Evolutionary conservation across 2,329 filamentous ascomycete genomes (phyloP).

Genomic region (Exophiala oligosperma): DNA sequence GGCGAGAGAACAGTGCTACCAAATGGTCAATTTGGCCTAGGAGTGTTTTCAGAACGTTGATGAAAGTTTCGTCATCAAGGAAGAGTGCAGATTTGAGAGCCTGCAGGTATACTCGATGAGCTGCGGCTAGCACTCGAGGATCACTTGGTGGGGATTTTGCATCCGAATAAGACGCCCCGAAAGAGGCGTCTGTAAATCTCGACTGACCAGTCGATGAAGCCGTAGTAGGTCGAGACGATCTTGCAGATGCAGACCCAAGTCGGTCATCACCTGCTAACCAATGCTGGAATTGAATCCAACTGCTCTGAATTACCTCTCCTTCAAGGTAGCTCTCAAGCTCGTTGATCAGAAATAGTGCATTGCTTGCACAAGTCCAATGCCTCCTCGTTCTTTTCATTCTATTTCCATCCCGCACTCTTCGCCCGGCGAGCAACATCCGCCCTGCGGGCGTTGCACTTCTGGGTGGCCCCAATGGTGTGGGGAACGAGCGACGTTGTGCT

Average conservation of each 20-base stretch:
- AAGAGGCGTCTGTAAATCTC: constrained; percentile 1
- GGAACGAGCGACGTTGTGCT: constrained; percentile 73
- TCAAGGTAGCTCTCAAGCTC: constrained; percentile 88
- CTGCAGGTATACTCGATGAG: constrained; percentile 74
- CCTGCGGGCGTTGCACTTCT: constrained; percentile 63
- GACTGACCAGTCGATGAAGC: constrained; percentile 27
- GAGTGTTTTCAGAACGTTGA: constrained; percentile 38
- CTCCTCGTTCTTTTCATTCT: constrained; percentile 71
- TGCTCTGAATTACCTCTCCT: constrained; percentile 78
- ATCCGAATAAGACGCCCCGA: background rate
- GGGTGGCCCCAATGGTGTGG: constrained; percentile 66
- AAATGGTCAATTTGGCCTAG: constrained; percentile 71
- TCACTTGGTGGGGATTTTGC: constrained; percentile 46
- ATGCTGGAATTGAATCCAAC: constrained; percentile 74
- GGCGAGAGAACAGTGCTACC: constrained; percentile 71
- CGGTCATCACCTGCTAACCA: constrained; percentile 64
- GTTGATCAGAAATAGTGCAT: constrained; percentile 83
- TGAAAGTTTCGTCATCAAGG: constrained; percentile 43
- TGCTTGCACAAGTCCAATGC: constrained; percentile 86
- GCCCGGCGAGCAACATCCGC: constrained; percentile 58
- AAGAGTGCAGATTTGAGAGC: constrained; percentile 56
- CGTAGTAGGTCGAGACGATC: constrained; percentile 40
- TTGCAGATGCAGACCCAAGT: constrained; percentile 28
- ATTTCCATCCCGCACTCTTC: constrained; percentile 63
- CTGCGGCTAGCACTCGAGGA: constrained; percentile 78